These are phyloP conservation scores for Citrus sinensis DNA, from an alignment of 345 rosid species.

Conservation along the genomic window DVS_A1.0 CM039164.1:17553501-17554000, in stretches of 20 bases:
- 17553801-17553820: conserved; percentile 52
- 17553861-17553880: conserved; percentile 75
- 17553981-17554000: neutral
- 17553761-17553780: conserved; percentile 74
- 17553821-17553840: conserved; percentile 50
- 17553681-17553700: conserved; percentile 60
- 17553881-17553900: neutral
- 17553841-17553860: conserved; percentile 42
- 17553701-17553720: conserved; percentile 62
- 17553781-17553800: conserved; percentile 64
- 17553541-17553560: conserved; percentile 20
- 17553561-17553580: conserved; percentile 18
- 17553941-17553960: neutral
- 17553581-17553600: neutral
- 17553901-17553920: neutral
- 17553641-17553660: conserved; percentile 68
- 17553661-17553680: conserved; percentile 81
- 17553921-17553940: neutral
- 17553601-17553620: conserved; percentile 39
- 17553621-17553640: conserved; percentile 67
- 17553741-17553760: conserved; percentile 65
- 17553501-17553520: conserved; percentile 18
- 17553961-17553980: neutral
- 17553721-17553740: conserved; percentile 69
- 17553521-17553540: conserved; percentile 7